Evolutionary conservation across 1,284 basidiomycete genomes (phyloP), one percentile per base, ranked within the genome.

Genomic region (Boletus nobilissimus): DNA sequence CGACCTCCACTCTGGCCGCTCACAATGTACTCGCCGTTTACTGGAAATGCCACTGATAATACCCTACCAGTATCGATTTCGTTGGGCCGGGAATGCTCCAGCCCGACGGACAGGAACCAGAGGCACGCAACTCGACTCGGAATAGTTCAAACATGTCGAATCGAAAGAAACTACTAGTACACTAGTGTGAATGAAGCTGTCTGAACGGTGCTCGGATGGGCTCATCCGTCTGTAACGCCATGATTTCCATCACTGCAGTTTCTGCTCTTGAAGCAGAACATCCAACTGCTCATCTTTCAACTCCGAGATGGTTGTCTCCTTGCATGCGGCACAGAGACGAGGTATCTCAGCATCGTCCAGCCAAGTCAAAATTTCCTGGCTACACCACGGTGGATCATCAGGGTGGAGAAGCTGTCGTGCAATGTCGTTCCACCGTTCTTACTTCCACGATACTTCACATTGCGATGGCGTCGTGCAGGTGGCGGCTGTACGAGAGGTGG

Each of bases 341-440:
- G 51, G 51, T 13, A 54, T 54, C 22, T 54, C 51, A 8, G 51
- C 26, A 11, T 54, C 24, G 29, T 43, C 54, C 36, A 70, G 32
- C 6, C 60, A 4, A 3, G 10, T 5, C 38, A 60, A 10, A 19
- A 60, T 5, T 2, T 70, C 38, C 18, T 11, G 5, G 4, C 11
- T 19, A 40, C 19, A 38, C 10, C 54, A 70, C 22, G 54, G 69
- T 24, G 24, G n/a, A n/a, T n/a, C 40, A 11, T 70, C 22, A 22
- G 69, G 69, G n/a, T 70, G 69, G 16, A 70, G 29, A 29, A 70
- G 38, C 2, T 70, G 43, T 9, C 34, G 29, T 71, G 70, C 34
- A 9, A 63, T 18, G 13, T 60, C 34, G 13, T 71, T 71, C 70
- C 70, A 71, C 70, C 70, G 46, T 22, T 71, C 60, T 22, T 71